Percentiles rank a stretch among this genome's conserved stretches.
phyloP scores from a whole-genome alignment of 257 asterid species.

The Nemophila menziesii region DNA sequence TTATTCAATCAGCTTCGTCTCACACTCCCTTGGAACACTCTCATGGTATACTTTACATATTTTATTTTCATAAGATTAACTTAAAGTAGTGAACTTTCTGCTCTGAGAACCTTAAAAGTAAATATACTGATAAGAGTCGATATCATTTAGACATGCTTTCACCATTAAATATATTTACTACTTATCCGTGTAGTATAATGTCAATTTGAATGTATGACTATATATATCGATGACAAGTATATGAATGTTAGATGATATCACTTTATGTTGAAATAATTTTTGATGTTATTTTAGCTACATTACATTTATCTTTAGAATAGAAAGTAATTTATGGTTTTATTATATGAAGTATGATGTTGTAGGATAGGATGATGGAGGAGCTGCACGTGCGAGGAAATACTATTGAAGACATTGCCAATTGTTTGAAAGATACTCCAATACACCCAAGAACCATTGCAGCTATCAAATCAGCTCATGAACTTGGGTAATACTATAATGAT shows the following conservation, averaged over 20 bases:
- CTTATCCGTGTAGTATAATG: too few species aligned
- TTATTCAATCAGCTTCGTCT: constrained; percentile 52
- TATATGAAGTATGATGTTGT: constrained; percentile 4
- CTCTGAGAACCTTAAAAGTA: too few species aligned
- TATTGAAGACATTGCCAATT: constrained; percentile 43
- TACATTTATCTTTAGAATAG: not conserved
- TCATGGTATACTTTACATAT: constrained; percentile 38
- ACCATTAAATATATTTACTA: too few species aligned
- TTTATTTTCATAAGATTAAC: too few species aligned
- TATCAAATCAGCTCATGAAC: constrained; percentile 47
- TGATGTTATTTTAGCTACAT: not conserved
- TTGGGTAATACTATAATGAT: constrained; percentile 32
- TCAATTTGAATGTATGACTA: too few species aligned
- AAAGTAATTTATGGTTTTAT: too few species aligned
- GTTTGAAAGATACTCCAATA: constrained; percentile 51
- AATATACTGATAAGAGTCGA: too few species aligned
- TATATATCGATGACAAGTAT: too few species aligned
- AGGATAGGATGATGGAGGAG: constrained; percentile 80
- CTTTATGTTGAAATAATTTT: too few species aligned
- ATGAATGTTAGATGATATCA: too few species aligned
- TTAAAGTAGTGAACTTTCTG: too few species aligned
- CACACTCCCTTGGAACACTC: constrained; percentile 68
- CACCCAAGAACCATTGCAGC: constrained; percentile 41
- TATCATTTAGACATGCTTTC: too few species aligned
- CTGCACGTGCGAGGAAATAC: constrained; percentile 43